A percentile compares a stretch with the other conserved stretches of the same genome.
phyloP scores from a whole-genome alignment of 2,329 filamentous ascomycete species.

The Colletotrichum shisoi region DNA sequence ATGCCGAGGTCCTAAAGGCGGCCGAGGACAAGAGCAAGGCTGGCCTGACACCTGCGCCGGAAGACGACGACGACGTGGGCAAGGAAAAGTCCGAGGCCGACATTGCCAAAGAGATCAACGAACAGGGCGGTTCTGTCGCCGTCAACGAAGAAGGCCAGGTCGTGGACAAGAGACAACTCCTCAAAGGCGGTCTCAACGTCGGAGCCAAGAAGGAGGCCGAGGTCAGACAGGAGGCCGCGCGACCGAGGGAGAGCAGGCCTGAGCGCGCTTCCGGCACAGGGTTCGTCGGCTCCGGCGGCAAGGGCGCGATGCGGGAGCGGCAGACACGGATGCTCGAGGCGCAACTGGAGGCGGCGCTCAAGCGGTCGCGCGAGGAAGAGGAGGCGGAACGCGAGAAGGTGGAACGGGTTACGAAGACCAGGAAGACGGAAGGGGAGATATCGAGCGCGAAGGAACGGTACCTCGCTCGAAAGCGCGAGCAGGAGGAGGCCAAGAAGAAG shows the following conservation, averaged over 20 bases:
- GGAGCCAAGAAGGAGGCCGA: conserved; percentile 67
- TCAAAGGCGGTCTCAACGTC: conserved; percentile 78
- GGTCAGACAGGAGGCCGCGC: conserved; percentile 41
- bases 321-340: conserved; percentile 82
- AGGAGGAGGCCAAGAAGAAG: conserved; percentile 71
- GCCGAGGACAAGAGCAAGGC: conserved; percentile 63
- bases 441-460: conserved; percentile 82
- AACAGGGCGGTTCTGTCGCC: conserved; percentile 67
- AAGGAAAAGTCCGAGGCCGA: conserved; percentile 67
- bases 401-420: conserved; percentile 74
- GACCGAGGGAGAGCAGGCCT: conserved; percentile 38
- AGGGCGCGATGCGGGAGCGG: conserved; percentile 74
- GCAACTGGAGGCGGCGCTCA: conserved; percentile 76
- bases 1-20: conserved; percentile 74
- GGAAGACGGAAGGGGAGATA: conserved; percentile 79
- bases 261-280: conserved; percentile 43
- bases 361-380: conserved; percentile 72
- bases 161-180: conserved; percentile 82
- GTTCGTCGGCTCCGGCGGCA: conserved; percentile 59
- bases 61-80: conserved; percentile 49
- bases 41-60: conserved; percentile 45
- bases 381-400: conserved; percentile 68
- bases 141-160: conserved; percentile 85
- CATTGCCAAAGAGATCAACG: conserved; percentile 71
- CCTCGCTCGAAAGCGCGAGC: conserved; percentile 77